These are phyloP conservation scores for Boletus insuetus DNA, from an alignment of 768 basidiomycete species.

Conservation along the genomic window DNA sequence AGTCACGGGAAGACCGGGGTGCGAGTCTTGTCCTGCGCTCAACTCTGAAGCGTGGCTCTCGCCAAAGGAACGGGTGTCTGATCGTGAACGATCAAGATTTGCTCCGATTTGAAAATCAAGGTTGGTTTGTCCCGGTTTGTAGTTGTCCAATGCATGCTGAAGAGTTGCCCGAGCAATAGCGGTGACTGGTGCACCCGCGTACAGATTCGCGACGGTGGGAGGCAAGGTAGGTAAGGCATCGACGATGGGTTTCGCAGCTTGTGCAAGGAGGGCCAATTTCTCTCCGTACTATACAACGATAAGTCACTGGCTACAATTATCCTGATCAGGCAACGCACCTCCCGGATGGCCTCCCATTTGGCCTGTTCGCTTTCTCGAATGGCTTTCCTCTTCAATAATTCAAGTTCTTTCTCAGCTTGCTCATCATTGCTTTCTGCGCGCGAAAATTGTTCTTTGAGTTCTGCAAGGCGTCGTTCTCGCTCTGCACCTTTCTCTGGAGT, in stretches of 20 bases:
- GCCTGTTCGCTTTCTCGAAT: conserved; percentile 68
- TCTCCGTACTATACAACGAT: conserved; percentile 62
- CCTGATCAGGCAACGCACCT: conserved; percentile 44
- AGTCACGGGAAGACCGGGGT: conserved; percentile 40
- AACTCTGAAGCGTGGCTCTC: conserved; percentile 80
- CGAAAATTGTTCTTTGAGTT: conserved; percentile 67
- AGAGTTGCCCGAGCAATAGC: conserved; percentile 70
- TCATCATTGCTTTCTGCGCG: conserved; percentile 64
- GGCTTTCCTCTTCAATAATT: conserved; percentile 72
- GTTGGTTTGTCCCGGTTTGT: conserved; percentile 62
- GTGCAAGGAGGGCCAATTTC: conserved; percentile 70
- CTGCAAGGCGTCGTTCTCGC: conserved; percentile 60
- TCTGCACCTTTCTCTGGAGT: conserved; percentile 54
- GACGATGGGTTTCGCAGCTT: conserved; percentile 65
- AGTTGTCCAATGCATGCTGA: conserved; percentile 76
- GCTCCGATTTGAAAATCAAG: conserved; percentile 45
- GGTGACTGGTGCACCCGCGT: conserved; percentile 59
- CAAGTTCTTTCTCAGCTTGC: conserved; percentile 65
- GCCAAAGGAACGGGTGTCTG: conserved; percentile 80
- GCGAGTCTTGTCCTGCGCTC: conserved; percentile 29
- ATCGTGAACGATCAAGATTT: conserved; percentile 62
- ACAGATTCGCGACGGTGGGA: conserved; percentile 53
- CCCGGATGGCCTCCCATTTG: conserved; percentile 81
- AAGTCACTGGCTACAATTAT: neutral
- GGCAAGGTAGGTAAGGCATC: conserved; percentile 65